phyloP scores from a whole-genome alignment of 2,329 filamentous ascomycete species.

The Colletotrichum sansevieriae region DNA sequence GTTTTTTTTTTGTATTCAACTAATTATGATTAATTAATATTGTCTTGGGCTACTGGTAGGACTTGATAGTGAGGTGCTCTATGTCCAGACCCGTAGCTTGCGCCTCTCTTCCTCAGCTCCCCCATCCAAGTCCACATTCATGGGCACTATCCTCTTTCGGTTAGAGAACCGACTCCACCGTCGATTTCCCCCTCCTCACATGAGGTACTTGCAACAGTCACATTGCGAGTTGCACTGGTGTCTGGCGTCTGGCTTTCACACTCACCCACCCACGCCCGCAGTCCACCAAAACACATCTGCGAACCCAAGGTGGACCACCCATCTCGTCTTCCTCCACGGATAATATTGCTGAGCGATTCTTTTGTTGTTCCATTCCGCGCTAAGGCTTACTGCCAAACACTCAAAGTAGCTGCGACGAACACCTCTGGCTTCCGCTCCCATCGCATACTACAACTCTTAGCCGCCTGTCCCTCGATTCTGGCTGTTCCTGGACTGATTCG shows the following conservation, averaged over 20 bases:
- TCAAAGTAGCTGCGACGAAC: slow-evolving; percentile 18
- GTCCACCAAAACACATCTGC: too few species aligned
- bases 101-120: not conserved
- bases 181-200: slow-evolving; percentile 30
- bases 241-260: slow-evolving; percentile 16
- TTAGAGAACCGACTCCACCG: slow-evolving; percentile 33
- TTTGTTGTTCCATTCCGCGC: slow-evolving; percentile 26
- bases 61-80: not conserved
- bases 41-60: not conserved
- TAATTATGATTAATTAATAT: slow-evolving; percentile 7
- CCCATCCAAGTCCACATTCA: slow-evolving; percentile 18
- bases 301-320: too few species aligned
- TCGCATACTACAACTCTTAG: not conserved
- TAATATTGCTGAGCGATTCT: slow-evolving; percentile 25
- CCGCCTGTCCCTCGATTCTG: not conserved
- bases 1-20: too few species aligned
- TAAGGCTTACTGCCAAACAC: slow-evolving; percentile 11
- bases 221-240: slow-evolving; percentile 17
- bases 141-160: slow-evolving; percentile 35
- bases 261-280: too few species aligned
- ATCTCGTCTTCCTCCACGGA: too few species aligned
- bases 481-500: slow-evolving; percentile 15
- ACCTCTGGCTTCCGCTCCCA: slow-evolving; percentile 9
- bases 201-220: slow-evolving; percentile 1
- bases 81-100: slow-evolving; percentile 31